Conservation (phyloP, 2,329 filamentous ascomycete species). For the Diplodia mutila region DNA sequence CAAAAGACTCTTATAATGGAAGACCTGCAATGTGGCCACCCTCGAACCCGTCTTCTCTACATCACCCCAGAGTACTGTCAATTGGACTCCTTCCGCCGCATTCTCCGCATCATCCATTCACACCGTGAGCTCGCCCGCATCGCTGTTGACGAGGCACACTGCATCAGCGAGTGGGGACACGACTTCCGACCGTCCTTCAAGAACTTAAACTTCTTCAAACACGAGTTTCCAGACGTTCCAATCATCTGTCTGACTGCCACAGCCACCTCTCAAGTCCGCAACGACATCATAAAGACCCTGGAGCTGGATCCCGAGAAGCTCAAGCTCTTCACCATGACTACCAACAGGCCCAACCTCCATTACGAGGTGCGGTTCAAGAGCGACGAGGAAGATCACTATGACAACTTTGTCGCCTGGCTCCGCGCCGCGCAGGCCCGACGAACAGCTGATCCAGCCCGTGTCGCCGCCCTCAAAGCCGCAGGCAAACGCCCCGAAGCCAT, state of each 20-base stretch:
- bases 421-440: constrained; percentile 72
- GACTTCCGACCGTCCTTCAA: constrained; percentile 96
- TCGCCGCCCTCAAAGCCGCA: constrained; percentile 59
- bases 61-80: constrained; percentile 91
- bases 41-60: constrained; percentile 80
- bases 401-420: constrained; percentile 78
- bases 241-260: constrained; percentile 94
- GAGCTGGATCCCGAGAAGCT: constrained; percentile 67
- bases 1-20: constrained; percentile 72
- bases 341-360: constrained; percentile 82
- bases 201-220: constrained; percentile 81
- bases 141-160: constrained; percentile 93
- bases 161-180: constrained; percentile 97
- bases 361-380: constrained; percentile 85
- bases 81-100: constrained; percentile 73
- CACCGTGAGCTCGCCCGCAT: constrained; percentile 86
- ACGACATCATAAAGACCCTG: constrained; percentile 80
- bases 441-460: constrained; percentile 59
- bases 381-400: constrained; percentile 74
- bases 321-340: constrained; percentile 80
- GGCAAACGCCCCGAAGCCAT: constrained; percentile 66
- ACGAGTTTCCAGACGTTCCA: constrained; percentile 79
- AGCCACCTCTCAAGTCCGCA: constrained; percentile 76
- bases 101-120: constrained; percentile 71
- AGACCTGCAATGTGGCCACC: constrained; percentile 87